Conservation (phyloP, 768 basidiomycete genomes). For the Suillus cothurnatus region DNA sequence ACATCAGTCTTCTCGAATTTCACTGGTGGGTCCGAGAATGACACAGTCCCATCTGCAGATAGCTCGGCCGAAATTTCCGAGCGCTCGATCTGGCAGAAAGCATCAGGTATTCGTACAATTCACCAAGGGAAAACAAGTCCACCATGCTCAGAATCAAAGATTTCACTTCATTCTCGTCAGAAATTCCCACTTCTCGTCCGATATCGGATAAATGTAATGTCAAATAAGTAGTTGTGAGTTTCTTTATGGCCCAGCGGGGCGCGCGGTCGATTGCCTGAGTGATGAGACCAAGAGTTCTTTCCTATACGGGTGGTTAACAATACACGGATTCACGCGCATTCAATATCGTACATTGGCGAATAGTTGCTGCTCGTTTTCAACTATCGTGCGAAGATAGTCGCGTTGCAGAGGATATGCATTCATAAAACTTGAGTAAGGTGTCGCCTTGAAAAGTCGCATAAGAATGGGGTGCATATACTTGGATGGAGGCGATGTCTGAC, state of each 20-base stretch:
- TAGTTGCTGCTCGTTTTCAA: conserved; percentile 54
- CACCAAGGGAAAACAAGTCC: conserved; percentile 18
- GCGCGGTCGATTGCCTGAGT: conserved; percentile 66
- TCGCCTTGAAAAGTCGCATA: conserved; percentile 61
- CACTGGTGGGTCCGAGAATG: conserved; percentile 68
- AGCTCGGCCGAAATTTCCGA: conserved; percentile 72
- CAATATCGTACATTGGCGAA: conserved; percentile 50
- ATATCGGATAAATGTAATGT: conserved; percentile 78
- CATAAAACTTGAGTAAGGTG: conserved; percentile 65
- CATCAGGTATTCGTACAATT: conserved; percentile 1
- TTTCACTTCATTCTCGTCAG: conserved; percentile 56
- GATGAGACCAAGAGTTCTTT: conserved; percentile 73
- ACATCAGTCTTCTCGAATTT: conserved; percentile 61
- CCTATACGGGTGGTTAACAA: conserved; percentile 40
- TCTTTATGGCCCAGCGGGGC: conserved; percentile 77
- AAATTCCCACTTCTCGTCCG: conserved; percentile 45
- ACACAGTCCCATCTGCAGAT: conserved; percentile 68
- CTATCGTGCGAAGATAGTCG: conserved; percentile 44
- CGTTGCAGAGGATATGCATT: conserved; percentile 65
- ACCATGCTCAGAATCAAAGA: conserved; percentile 76
- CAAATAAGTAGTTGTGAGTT: conserved; percentile 81
- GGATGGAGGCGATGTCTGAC: conserved; percentile 51
- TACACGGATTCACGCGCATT: not conserved
- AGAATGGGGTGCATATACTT: conserved; percentile 72
- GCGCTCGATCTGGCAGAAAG: conserved; percentile 59